Base-by-base conservation (phyloP, 1,284 basidiomycete species). In the Gomphus sp. region DNA sequence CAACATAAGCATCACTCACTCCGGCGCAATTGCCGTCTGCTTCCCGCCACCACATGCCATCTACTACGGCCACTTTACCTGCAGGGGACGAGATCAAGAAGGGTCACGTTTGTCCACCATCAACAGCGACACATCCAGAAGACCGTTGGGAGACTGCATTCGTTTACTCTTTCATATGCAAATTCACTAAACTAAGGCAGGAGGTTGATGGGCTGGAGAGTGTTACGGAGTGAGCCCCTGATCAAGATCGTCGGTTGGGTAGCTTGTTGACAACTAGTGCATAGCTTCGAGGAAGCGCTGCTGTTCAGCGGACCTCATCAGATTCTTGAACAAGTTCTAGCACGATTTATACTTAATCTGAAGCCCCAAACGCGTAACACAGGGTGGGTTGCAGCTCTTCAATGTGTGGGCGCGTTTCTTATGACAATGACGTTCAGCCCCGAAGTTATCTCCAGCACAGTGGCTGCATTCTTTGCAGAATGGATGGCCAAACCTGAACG, bases 71-170 rank as follows among this genome's bases (percentile, higher is more conserved):
- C 63, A 62, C 69, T 55, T 60, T 71, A 63, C 56, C 66, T 64
- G 56, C 76, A 80, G 60, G 37, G 52, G 61, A 59, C 41, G 59
- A 60, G 22, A 22, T 52, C 18, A 80, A 78, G 70, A 84, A 80
- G 73, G 80, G 81, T 6, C 88, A 90, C 66, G 64, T 87, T 63
- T 89, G 87, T 68, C 88, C 87, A 14, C 84, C 85, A 18, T 87
- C 85, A 31, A 76, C 76, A 66, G 87, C 85, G 43, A 78, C 68
- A 52, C 87, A 89, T 74, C 89, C 89, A 43, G 76, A 76, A 59
- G 84, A 86, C 73, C 84, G 86, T 70, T 91, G 89, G 89, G 89
- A 91, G 74, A 81, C 85, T n/a, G 72, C 88, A 64, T 91, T 89
- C 70, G 80, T 91, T 45, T 91, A 89, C 70, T 80, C 82, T 33